Conservation (phyloP, 352 stramenopile species). For the Globisporangium paroecandrum region DNA sequence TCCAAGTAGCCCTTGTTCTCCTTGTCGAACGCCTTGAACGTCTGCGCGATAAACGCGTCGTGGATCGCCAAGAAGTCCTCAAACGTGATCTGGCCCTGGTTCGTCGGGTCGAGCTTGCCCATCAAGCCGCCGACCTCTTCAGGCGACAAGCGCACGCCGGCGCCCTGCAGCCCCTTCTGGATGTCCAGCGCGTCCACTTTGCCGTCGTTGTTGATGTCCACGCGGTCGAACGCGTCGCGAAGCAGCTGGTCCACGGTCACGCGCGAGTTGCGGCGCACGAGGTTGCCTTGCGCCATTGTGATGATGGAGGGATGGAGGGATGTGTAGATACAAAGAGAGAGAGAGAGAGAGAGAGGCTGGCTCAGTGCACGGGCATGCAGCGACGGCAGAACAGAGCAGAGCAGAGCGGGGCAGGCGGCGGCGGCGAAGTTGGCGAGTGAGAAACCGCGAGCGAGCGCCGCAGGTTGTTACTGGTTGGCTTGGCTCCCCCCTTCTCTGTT, state of each 20-base stretch:
- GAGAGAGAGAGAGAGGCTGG: not conserved
- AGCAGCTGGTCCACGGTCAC: slow-evolving; percentile 74
- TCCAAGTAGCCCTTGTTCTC: slow-evolving; percentile 70
- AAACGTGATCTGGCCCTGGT: slow-evolving; percentile 68
- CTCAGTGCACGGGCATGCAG: slow-evolving; percentile 8
- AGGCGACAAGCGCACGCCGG: slow-evolving; percentile 55
- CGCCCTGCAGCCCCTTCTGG: slow-evolving; percentile 57
- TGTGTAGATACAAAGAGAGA: not conserved
- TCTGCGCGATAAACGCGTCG: slow-evolving; percentile 72
- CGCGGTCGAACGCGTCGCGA: slow-evolving; percentile 66
- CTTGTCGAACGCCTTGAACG: slow-evolving; percentile 66
- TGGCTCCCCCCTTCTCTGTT: slow-evolving; percentile 2
- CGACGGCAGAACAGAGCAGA: not conserved
- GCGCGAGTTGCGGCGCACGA: slow-evolving; percentile 77
- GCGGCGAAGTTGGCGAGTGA: slow-evolving; percentile 8
- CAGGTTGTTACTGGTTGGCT: not conserved
- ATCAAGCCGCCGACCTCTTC: slow-evolving; percentile 63
- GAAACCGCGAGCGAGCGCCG: not conserved
- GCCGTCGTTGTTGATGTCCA: slow-evolving; percentile 69
- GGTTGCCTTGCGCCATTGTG: slow-evolving; percentile 21
- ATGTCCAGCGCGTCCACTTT: slow-evolving; percentile 73
- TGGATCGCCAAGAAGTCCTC: slow-evolving; percentile 75
- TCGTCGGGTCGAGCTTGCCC: slow-evolving; percentile 60
- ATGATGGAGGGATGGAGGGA: slow-evolving; percentile 5
- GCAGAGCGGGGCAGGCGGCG: not conserved